Evolutionary conservation across 305 asterid genomes (phyloP).

Genomic region (Solanum hybrid): DNA sequence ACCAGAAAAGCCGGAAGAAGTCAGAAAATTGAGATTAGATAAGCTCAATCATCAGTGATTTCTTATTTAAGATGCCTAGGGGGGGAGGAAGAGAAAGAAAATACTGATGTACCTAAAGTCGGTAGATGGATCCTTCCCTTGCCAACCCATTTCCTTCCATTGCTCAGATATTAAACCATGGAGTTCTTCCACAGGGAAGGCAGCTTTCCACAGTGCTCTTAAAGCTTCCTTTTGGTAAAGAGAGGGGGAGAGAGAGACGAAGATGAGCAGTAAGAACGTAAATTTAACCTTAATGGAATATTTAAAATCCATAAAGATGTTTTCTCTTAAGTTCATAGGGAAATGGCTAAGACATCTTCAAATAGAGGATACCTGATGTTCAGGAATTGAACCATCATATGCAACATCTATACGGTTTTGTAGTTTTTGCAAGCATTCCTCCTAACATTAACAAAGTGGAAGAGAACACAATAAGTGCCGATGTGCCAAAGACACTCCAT

Average conservation of each 20-base stretch:
- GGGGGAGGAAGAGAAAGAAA: background rate
- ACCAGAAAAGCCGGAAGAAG: background rate
- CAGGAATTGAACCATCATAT: slow-evolving; percentile 62
- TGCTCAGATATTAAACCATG: slow-evolving; percentile 82
- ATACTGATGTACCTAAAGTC: slow-evolving; percentile 62
- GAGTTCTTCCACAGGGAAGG: slow-evolving; percentile 78
- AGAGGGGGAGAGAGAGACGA: background rate
- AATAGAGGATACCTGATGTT: slow-evolving; percentile 67
- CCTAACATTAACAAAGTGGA: slow-evolving; percentile 38
- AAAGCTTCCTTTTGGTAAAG: slow-evolving; percentile 51
- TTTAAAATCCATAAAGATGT: background rate
- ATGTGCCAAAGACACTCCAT: background rate
- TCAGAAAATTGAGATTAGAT: background rate
- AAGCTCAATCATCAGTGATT: background rate
- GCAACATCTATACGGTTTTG: slow-evolving; percentile 74
- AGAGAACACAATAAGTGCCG: slow-evolving; percentile 11
- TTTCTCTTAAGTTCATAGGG: background rate
- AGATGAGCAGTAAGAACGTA: slow-evolving; percentile 9
- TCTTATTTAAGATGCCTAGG: background rate
- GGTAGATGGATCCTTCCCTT: slow-evolving; percentile 98
- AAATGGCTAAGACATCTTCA: background rate
- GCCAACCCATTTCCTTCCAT: slow-evolving; percentile 99
- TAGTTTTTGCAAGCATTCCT: slow-evolving; percentile 72
- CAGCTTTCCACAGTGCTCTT: slow-evolving; percentile 71
- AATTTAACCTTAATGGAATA: background rate